These are phyloP conservation scores for Periconia sp. DNA, from an alignment of 2,329 filamentous ascomycete genomes.

Conservation along the genomic window DNA sequence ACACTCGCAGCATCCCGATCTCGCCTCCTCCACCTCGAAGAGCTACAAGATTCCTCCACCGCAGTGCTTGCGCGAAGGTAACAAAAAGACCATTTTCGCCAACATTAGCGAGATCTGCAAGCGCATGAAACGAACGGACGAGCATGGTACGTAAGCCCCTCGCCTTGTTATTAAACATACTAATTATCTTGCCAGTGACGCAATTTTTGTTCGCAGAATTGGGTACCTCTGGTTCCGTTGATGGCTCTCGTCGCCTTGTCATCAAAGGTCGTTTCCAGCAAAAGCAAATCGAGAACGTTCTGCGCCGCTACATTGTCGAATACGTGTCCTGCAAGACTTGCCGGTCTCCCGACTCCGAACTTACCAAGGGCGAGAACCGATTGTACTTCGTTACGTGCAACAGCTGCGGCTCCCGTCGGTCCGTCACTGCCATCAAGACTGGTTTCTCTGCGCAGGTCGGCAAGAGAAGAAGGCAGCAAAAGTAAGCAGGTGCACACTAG, in stretches of 20 bases:
- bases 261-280: constrained; percentile 99
- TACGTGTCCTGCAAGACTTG: constrained; percentile 99
- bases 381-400: constrained; percentile 99
- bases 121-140: constrained; percentile 98
- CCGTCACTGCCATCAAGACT: constrained; percentile 97
- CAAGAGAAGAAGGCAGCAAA: constrained; percentile 95
- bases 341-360: constrained; percentile 52
- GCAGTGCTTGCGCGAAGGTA: constrained; percentile 98
- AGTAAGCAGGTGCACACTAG: too few species aligned
- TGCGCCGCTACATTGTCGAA: constrained; percentile 95
- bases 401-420: constrained; percentile 69
- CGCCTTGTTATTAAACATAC: neutral
- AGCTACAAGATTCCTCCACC: constrained; percentile 99
- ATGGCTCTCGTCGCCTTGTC: constrained; percentile 88
- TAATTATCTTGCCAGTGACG: constrained; percentile 63
- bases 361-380: constrained; percentile 99
- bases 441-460: constrained; percentile 99
- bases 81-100: constrained; percentile 97
- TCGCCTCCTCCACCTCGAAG: constrained; percentile 85
- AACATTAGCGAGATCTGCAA: constrained; percentile 99
- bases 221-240: constrained; percentile 95
- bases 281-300: constrained; percentile 97
- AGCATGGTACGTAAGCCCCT: constrained; percentile 62
- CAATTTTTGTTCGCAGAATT: constrained; percentile 97
- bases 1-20: constrained; percentile 94